A percentile compares a stretch with the other conserved stretches of the same genome.
Evolutionary conservation across 768 basidiomycete species (phyloP).

Genomic region (Lyophyllum shimeji): DNA sequence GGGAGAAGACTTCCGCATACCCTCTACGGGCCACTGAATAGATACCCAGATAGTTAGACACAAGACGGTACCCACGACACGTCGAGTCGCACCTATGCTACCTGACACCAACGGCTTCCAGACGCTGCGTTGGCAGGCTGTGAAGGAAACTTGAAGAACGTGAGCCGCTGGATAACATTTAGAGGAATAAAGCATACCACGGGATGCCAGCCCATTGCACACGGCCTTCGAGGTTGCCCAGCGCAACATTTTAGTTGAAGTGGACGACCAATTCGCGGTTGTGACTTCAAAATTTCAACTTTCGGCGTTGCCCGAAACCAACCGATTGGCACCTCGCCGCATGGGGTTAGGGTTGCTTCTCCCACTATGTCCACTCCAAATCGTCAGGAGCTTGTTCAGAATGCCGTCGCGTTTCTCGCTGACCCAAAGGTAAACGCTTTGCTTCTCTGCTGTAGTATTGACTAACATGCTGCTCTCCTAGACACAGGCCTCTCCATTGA

Average conservation of each 20-base stretch:
- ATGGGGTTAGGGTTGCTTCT: conserved; percentile 16
- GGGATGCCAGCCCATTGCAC: conserved; percentile 44
- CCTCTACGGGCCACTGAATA: conserved; percentile 54
- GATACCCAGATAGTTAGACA: not conserved
- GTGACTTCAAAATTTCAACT: conserved; percentile 19
- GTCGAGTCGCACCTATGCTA: conserved; percentile 28
- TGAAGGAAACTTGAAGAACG: conserved; percentile 21
- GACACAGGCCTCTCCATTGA: conserved; percentile 76
- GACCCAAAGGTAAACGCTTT: conserved; percentile 66
- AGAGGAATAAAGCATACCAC: conserved; percentile 33
- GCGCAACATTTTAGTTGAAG: conserved; percentile 44
- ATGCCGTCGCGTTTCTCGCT: conserved; percentile 82
- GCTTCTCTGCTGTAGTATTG: not conserved
- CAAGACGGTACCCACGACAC: conserved; percentile 1
- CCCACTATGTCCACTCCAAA: conserved; percentile 40
- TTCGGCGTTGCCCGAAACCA: conserved; percentile 24
- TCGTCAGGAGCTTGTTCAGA: conserved; percentile 72
- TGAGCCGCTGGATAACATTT: not conserved
- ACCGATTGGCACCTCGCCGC: conserved; percentile 9
- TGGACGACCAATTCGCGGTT: conserved; percentile 3
- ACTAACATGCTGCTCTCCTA: conserved; percentile 27
- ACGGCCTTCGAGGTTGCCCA: conserved; percentile 51
- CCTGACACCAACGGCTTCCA: conserved; percentile 24
- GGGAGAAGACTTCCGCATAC: conserved; percentile 78
- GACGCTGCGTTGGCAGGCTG: conserved; percentile 36